These are phyloP conservation scores for Nemania diffusa DNA, from an alignment of 2,329 filamentous ascomycete species.

Conservation along the genomic window DNA sequence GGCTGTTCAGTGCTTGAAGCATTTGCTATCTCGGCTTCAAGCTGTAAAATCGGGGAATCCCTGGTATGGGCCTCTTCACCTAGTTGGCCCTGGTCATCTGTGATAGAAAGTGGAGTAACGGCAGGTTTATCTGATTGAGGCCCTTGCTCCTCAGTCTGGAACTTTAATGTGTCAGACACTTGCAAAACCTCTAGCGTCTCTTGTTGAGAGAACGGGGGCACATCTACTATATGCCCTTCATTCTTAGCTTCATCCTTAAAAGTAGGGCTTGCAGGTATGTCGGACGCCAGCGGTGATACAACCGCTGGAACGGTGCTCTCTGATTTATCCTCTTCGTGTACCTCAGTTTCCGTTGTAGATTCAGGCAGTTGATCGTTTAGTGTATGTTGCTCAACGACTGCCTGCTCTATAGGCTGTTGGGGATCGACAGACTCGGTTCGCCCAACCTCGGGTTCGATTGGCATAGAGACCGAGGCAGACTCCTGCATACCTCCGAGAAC, in stretches of 20 bases:
- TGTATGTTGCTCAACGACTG: background rate
- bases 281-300: conserved; percentile 12
- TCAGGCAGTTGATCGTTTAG: conserved; percentile 30
- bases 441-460: conserved; percentile 5
- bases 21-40: background rate
- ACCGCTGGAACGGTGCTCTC: conserved; percentile 38
- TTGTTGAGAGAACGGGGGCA: background rate
- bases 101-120: background rate
- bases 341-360: conserved; percentile 32
- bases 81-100: conserved; percentile 5
- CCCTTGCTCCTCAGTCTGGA: background rate
- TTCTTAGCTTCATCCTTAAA: background rate
- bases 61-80: conserved; percentile 14
- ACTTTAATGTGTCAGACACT: background rate
- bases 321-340: conserved; percentile 49
- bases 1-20: background rate
- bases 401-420: conserved; percentile 7
- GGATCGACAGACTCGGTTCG: conserved; percentile 16
- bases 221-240: conserved; percentile 10
- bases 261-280: background rate
- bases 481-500: background rate
- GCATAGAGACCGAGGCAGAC: background rate
- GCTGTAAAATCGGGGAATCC: background rate
- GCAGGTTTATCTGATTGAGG: background rate
- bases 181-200: background rate